A percentile compares a stretch with the other conserved stretches of the same genome.
These are phyloP conservation scores for Basidioascus undulatus DNA, from an alignment of 768 basidiomycete genomes.

Conservation along the genomic window DNA sequence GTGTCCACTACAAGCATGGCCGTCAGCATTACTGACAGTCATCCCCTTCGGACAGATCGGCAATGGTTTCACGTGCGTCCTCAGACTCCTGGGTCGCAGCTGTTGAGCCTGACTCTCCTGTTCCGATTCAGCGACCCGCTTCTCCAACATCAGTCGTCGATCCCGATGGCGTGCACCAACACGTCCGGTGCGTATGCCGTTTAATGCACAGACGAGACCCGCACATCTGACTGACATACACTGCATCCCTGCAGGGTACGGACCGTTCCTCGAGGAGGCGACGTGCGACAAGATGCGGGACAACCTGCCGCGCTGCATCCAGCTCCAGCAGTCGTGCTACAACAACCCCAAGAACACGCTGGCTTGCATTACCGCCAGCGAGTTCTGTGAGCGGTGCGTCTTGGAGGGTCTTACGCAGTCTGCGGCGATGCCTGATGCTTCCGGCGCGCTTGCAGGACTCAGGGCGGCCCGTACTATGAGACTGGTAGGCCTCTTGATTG, in stretches of 20 bases:
- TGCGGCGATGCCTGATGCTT: too few species aligned
- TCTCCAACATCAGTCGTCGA: not conserved
- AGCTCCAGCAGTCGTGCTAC: conserved; percentile 8
- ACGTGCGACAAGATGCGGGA: conserved; percentile 7
- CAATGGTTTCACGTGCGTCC: not conserved
- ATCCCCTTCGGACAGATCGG: too few species aligned
- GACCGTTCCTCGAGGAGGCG: conserved; percentile 5
- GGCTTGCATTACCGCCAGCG: conserved; percentile 6
- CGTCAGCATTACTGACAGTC: too few species aligned
- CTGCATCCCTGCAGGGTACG: too few species aligned
- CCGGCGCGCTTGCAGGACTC: too few species aligned
- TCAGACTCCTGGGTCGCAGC: not conserved
- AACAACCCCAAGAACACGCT: conserved; percentile 5
- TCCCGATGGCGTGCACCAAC: conserved; percentile 10
- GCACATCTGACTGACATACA: not conserved
- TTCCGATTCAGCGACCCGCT: too few species aligned
- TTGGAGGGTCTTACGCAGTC: too few species aligned
- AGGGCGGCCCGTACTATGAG: conserved; percentile 7
- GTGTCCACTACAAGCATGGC: too few species aligned
- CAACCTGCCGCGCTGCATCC: conserved; percentile 7
- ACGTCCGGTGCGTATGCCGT: not conserved
- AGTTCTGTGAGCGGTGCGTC: conserved; percentile 13
- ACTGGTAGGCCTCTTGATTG: too few species aligned
- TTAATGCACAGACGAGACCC: not conserved
- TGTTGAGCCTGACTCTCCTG: conserved; percentile 7